A percentile compares a stretch with the other conserved stretches of the same genome.
Conservation (phyloP, 208 protist species). For the Porcisia hertigi region DNA sequence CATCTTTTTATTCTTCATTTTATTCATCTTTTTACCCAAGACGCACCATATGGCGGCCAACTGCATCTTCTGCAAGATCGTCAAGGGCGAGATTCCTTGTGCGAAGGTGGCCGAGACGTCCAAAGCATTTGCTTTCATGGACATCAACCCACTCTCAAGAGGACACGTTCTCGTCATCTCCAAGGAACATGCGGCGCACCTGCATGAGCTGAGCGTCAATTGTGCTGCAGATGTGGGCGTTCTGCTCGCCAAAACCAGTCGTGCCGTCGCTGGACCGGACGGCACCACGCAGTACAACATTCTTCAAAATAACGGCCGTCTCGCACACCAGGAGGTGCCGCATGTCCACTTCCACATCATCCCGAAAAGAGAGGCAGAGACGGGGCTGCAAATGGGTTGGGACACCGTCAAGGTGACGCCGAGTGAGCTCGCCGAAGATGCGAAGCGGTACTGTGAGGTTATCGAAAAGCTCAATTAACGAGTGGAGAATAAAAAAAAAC, state of each 20-base stretch:
- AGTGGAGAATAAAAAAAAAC: background rate
- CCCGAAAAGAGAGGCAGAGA: slow-evolving; percentile 66
- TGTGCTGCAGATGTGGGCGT: slow-evolving; percentile 68
- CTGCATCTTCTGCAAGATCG: slow-evolving; percentile 91
- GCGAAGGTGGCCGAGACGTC: slow-evolving; percentile 85
- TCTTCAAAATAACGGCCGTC: slow-evolving; percentile 92
- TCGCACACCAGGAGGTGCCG: slow-evolving; percentile 92
- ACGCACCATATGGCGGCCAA: slow-evolving; percentile 36
- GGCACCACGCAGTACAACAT: slow-evolving; percentile 88
- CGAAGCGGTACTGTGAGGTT: slow-evolving; percentile 54
- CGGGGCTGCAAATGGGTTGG: slow-evolving; percentile 77
- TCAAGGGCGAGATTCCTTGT: slow-evolving; percentile 78
- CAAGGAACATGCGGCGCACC: slow-evolving; percentile 72
- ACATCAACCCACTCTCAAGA: slow-evolving; percentile 82
- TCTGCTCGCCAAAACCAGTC: slow-evolving; percentile 57
- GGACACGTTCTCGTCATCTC: slow-evolving; percentile 89
- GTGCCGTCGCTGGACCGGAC: slow-evolving; percentile 64
- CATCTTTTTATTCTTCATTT: no score
- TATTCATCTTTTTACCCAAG: background rate
- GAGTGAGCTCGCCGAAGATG: slow-evolving; percentile 60
- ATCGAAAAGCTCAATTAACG: slow-evolving; percentile 50
- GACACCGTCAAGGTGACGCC: slow-evolving; percentile 62
- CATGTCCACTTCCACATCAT: slow-evolving; percentile 96
- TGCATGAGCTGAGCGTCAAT: slow-evolving; percentile 80
- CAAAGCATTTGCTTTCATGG: slow-evolving; percentile 86